Base-by-base conservation (phyloP, 306 rosid species). In the Quercus cerris region DNA sequence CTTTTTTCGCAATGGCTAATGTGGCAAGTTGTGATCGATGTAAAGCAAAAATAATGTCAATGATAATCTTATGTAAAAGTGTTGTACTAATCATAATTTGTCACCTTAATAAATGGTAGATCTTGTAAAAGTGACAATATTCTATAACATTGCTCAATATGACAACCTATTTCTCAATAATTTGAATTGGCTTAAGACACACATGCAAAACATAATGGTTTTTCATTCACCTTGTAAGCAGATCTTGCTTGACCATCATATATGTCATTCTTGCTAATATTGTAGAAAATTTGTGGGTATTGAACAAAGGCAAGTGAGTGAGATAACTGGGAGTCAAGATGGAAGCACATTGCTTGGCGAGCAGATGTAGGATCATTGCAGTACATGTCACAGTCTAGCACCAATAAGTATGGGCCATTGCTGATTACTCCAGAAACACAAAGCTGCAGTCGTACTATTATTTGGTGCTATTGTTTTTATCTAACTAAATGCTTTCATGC, bases 261-360 rank as follows among this genome's bases (percentile, higher is more conserved):
- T 31, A 85, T 85, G 77, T 87, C 91, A 44, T 87, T 87, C 54
- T 85, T 85, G 63, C 91, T 83, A 67, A 81, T 75, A 77, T 82
- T 87, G 80, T 85, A 82, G 74, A 85, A 88, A 81, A 85, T 81
- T 69, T 88, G 91, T 81, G 91, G 91, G 86, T 85, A 88, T 72
- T 88, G 90, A 69, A 81, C 88, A 44, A 89, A 76, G 41, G 89
- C 77, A 44, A 58, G 81, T 59, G 49, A 8, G 33, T 81, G 71
- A 58, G 83, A 80, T 7, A 83, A 17, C 25, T 87, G 62, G 7
- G 86, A 84, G 77, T 88, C 91, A 77, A 92, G 97, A 20, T 81
- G 91, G 87, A 92, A 87, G 61, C 94, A 92, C 91, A 88, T 83
- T 12, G 97, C 97, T 87, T 87, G 91, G 49, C 84, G 79, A 27